These are phyloP conservation scores for Begonia peltatifolia DNA, from an alignment of 306 rosid species.

Conservation along the genomic window DNA sequence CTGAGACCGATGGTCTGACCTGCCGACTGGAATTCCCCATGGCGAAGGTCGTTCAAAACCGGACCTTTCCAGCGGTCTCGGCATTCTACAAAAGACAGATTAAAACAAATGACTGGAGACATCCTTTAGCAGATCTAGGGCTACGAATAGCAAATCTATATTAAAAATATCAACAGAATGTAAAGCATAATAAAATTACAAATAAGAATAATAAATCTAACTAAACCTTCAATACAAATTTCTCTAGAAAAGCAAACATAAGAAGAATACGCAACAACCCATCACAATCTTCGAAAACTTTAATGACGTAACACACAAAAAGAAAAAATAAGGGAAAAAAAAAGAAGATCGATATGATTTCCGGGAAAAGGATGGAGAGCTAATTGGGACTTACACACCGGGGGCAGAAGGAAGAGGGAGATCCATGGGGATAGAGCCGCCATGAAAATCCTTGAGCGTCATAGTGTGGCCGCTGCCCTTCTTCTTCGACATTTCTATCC, in stretches of 20 bases:
- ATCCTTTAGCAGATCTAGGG: constrained; percentile 19
- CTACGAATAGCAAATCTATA: neutral
- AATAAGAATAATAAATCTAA: neutral
- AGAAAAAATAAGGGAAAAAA: no score
- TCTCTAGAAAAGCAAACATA: neutral
- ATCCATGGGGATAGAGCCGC: constrained; percentile 92
- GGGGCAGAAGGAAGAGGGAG: constrained; percentile 98
- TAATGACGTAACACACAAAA: constrained; percentile 1
- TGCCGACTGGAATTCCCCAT: constrained; percentile 58
- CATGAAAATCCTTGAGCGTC: constrained; percentile 98
- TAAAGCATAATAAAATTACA: neutral
- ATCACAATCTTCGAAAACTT: constrained; percentile 16
- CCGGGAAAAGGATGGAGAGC: neutral
- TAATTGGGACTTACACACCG: constrained; percentile 62
- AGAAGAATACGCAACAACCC: neutral
- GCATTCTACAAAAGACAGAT: constrained; percentile 21
- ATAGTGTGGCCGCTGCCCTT: constrained; percentile 75
- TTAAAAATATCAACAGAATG: neutral
- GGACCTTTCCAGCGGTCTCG: constrained; percentile 61
- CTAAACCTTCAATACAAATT: neutral
- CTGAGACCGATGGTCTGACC: constrained; percentile 71
- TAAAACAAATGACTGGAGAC: constrained; percentile 2
- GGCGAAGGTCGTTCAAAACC: constrained; percentile 52
- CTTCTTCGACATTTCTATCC: constrained; percentile 88
- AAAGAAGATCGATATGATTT: neutral